Evolutionary conservation across 352 stramenopile genomes (phyloP), one percentile per base, ranked within the genome.

Genomic region (Phytophthora chlamydospora): DNA sequence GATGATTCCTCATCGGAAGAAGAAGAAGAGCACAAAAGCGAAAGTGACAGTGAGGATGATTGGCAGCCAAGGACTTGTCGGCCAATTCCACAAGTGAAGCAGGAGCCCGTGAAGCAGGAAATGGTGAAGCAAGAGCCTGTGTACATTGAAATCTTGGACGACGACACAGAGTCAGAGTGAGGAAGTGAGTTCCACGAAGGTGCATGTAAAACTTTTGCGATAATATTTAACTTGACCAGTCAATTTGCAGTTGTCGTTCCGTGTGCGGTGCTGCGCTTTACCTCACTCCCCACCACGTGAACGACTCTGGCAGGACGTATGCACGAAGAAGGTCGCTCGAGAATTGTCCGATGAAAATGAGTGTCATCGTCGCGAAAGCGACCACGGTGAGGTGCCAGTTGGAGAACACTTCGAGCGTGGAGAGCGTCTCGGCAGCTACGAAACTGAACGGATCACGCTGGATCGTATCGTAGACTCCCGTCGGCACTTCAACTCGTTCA

Each of bases 361-460:
- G 71, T 17, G 80, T 89, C 84, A 93, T 95, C 5, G 84, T 79
- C 39, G 77, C 75, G 46, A 95, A 95, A 8, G 78, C 81, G 32
- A 91, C 83, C 13, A 87, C 59, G 13, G 78, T 82, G 16, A 93
- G 55, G 42, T 93, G 81, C 84, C 83, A 92, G 56, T 83, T 81
- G 21, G 86, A 92, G 66, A 92, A 93, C n/a, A 85, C 84, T 27
- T 93, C 83, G 21, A 93, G 66, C 39, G 83, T 88, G 47, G 83
- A 91, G 41, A 96, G 71, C 45, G 85, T 93, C 66, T 94, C 87
- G 38, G 85, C 83, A 39, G 86, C 87, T 29, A 96, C 85, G 47
- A 96, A 93, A 62, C 87, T 96, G 59, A 96, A 87, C 48, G 87
- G 87, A 42, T 96, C 87, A n/a, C 78, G 76, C 54, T 96, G 87